Evolutionary conservation across 1,284 basidiomycete genomes (phyloP), one percentile per base, ranked within the genome.

Genomic region (Ustilago sp.): DNA sequence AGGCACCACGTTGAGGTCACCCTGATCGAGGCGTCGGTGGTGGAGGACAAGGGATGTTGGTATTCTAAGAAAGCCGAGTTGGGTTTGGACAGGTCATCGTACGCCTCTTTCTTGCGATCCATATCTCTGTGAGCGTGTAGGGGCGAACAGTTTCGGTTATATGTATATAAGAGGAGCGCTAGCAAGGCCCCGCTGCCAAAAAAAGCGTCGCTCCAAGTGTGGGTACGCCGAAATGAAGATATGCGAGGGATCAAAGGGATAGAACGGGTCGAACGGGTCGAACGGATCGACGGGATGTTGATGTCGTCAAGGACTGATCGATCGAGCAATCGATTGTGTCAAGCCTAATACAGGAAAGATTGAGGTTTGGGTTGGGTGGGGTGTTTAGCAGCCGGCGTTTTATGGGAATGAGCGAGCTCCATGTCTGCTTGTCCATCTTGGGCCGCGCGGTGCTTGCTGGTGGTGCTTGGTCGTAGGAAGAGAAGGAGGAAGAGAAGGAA

Each of bases 1-100:
- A 0, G 63, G 69, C 31, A 45, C 63, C 19, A 45, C 56, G 15
- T 19, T 28, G 23, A 34, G 13, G 17, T 31, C 19, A 34, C 38
- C 59, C 8, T 43, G 54, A 32, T 48, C 50, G 19, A 57, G 57
- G 51, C 41, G 36, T 31, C 31, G 19, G 45, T 51, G 48, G 31
- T 28, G n/a, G 23, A 17, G 32, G 32, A 5, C 17, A 11, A 19
- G 38, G 58, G 34, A 38, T 38, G 59, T 9, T 43, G 45, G 34
- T 72, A 72, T 31, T 67, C 57, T 28, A 56, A 6, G 9, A 63
- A 52, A 34, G 43, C 48, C 32, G 41, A 52, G 34, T 38, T 23
- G 19, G 69, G 53, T 35, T 72, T 72, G 12, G 58, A 51, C 39
- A 47, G 38, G 35, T 63, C 51, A 63, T 66, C 69, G 63, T 64